Evolutionary conservation across 345 rosid genomes (phyloP).

Genomic region (Limnanthes douglasii): DNA sequence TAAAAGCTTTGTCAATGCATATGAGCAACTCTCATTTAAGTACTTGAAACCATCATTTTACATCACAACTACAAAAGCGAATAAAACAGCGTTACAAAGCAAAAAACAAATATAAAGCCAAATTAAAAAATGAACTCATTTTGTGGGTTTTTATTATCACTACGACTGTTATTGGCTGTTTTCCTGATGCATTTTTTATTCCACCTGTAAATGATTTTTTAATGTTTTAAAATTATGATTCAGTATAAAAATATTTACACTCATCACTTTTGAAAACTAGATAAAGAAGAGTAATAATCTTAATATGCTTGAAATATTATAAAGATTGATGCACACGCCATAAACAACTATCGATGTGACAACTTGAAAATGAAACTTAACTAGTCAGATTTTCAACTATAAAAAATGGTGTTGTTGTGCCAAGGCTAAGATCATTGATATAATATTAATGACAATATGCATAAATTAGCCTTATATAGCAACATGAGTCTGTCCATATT

Average conservation of each 20-base stretch:
- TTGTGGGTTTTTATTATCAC: too few relatives aligned
- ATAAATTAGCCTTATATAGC: slow-evolving; percentile 29
- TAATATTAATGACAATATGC: slow-evolving; percentile 43
- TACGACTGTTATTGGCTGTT: too few relatives aligned
- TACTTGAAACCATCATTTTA: slow-evolving; percentile 49
- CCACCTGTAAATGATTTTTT: too few relatives aligned
- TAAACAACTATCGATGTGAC: background rate
- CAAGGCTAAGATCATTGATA: slow-evolving; percentile 43
- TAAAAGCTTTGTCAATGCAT: slow-evolving; percentile 33
- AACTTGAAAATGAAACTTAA: slow-evolving; percentile 6
- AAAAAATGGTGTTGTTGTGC: slow-evolving; percentile 56
- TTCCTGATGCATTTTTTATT: too few relatives aligned
- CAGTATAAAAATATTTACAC: too few relatives aligned
- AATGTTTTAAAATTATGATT: background rate
- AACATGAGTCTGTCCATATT: slow-evolving; percentile 41
- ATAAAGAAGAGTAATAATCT: too few relatives aligned
- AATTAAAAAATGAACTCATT: too few relatives aligned
- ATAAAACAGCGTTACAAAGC: background rate
- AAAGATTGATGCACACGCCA: background rate
- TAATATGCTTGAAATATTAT: too few relatives aligned
- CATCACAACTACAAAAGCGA: slow-evolving; percentile 39
- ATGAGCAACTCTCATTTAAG: slow-evolving; percentile 41
- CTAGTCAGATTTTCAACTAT: slow-evolving; percentile 33
- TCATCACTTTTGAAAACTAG: too few relatives aligned
- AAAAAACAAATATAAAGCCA: too few relatives aligned